Conservation (phyloP, 2,329 filamentous ascomycete species). For the Epichloe gansuensis region DNA sequence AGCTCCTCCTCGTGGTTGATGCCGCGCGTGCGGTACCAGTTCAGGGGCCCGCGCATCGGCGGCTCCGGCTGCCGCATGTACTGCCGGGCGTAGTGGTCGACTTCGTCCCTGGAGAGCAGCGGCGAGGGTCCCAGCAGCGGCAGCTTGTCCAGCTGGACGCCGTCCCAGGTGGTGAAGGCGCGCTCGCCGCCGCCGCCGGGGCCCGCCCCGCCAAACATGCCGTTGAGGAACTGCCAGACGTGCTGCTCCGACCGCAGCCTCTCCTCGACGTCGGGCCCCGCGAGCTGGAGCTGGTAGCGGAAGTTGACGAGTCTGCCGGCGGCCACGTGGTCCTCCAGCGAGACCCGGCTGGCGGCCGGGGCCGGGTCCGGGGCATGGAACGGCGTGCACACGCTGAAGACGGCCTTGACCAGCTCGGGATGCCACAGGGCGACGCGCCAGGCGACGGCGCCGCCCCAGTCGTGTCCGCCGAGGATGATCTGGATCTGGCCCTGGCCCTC, state of each 20-base stretch:
- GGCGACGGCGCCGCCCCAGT: constrained; percentile 75
- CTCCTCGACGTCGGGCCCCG: constrained; percentile 51
- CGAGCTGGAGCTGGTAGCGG: constrained; percentile 73
- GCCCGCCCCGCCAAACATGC: constrained; percentile 54
- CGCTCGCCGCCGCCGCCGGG: constrained; percentile 41
- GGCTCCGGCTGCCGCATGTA: constrained; percentile 42
- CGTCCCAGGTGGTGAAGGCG: constrained; percentile 46
- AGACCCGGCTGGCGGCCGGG: constrained; percentile 38
- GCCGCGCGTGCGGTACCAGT: constrained; percentile 72
- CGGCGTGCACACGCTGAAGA: constrained; percentile 75
- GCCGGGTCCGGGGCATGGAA: constrained; percentile 43
- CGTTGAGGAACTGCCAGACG: constrained; percentile 57
- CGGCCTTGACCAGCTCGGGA: constrained; percentile 55
- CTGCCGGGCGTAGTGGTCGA: constrained; percentile 64
- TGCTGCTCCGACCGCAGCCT: constrained; percentile 43
- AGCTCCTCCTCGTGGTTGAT: constrained; percentile 68
- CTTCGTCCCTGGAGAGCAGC: constrained; percentile 53
- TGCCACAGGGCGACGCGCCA: constrained; percentile 65
- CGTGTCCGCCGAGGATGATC: constrained; percentile 80
- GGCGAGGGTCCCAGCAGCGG: constrained; percentile 40
- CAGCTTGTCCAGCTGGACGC: constrained; percentile 52
- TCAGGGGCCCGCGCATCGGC: constrained; percentile 66
- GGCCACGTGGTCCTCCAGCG: constrained; percentile 47
- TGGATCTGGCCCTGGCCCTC: constrained; percentile 9
- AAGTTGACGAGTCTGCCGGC: constrained; percentile 51